Percentiles rank a stretch among this genome's conserved stretches.
These are phyloP conservation scores for Metschnikowia peoriensis DNA, from an alignment of 805 yeast species.

Conservation along the genomic window DNA sequence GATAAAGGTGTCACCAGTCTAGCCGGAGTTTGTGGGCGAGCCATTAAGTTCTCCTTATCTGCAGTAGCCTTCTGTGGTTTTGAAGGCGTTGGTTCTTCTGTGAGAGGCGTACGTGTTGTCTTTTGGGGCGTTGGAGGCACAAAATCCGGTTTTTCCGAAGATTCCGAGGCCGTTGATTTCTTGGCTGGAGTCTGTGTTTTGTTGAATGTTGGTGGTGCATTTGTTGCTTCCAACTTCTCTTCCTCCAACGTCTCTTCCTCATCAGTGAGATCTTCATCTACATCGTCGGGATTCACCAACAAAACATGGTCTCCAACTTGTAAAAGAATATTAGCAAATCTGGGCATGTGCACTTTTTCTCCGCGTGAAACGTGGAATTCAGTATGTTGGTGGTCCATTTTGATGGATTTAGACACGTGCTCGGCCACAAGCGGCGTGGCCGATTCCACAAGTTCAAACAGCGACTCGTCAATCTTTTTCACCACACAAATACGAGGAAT, in stretches of 20 bases:
- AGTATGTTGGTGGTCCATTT: slow-evolving; percentile 42
- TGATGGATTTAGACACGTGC: slow-evolving; percentile 35
- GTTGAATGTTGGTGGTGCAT: neutral
- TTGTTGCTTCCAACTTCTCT: neutral
- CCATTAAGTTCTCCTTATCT: slow-evolving; percentile 4
- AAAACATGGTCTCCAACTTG: slow-evolving; percentile 71
- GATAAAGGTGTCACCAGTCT: slow-evolving; percentile 23
- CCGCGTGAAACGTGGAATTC: slow-evolving; percentile 57
- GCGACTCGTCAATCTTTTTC: slow-evolving; percentile 20
- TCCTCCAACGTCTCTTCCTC: slow-evolving; percentile 44
- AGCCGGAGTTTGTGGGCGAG: slow-evolving; percentile 1
- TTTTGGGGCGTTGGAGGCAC: slow-evolving; percentile 9
- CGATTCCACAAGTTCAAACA: slow-evolving; percentile 21
- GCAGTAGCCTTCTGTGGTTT: slow-evolving; percentile 1
- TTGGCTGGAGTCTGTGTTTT: neutral
- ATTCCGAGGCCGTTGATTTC: neutral
- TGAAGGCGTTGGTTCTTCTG: slow-evolving; percentile 10
- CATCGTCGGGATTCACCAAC: slow-evolving; percentile 47
- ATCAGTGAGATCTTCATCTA: slow-evolving; percentile 44
- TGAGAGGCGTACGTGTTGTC: neutral
- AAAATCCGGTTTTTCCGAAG: neutral
- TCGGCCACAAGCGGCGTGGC: slow-evolving; percentile 21
- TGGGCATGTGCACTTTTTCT: slow-evolving; percentile 67
- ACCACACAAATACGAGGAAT: slow-evolving; percentile 52
- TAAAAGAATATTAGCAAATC: slow-evolving; percentile 56